Conservation (phyloP, 106 monocot genomes). For the Phalaenopsis aphrodite region DNA sequence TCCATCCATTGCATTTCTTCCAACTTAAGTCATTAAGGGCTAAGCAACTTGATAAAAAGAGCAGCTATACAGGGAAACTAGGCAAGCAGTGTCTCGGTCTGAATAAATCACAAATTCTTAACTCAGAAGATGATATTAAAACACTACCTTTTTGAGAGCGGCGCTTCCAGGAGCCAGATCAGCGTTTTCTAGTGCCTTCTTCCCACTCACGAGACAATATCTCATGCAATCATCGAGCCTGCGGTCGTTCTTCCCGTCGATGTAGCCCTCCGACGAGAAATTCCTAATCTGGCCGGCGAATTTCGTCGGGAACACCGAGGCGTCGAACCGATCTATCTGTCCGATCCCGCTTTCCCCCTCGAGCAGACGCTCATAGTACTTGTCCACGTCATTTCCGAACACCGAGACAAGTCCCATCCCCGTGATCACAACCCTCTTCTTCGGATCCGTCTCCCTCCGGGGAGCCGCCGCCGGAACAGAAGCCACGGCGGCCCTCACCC, state of each 20-base stretch:
- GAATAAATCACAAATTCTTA: neutral
- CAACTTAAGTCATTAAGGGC: neutral
- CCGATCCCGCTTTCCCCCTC: constrained; percentile 86
- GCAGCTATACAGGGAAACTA: neutral
- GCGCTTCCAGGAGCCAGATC: constrained; percentile 37
- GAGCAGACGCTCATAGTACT: constrained; percentile 66
- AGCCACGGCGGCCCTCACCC: constrained; percentile 12
- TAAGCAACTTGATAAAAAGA: neutral
- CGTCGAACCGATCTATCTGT: constrained; percentile 80
- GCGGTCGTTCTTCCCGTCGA: constrained; percentile 82
- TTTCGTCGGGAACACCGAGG: constrained; percentile 78
- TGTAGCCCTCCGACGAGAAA: constrained; percentile 81
- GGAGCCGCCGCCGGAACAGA: constrained; percentile 28
- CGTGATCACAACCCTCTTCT: constrained; percentile 89
- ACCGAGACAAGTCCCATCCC: constrained; percentile 96
- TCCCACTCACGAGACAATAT: constrained; percentile 82
- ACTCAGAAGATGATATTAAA: neutral
- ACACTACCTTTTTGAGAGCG: constrained; percentile 34
- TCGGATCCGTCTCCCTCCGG: constrained; percentile 83
- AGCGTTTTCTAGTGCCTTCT: constrained; percentile 79
- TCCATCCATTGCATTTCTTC: neutral
- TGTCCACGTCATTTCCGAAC: constrained; percentile 91
- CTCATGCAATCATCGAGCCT: constrained; percentile 71
- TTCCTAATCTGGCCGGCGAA: constrained; percentile 88
- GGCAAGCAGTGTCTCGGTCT: neutral